A percentile compares a stretch with the other conserved stretches of the same genome.
phyloP scores from a whole-genome alignment of 139 green algal genomes.

The Chlorella sp. region DNA sequence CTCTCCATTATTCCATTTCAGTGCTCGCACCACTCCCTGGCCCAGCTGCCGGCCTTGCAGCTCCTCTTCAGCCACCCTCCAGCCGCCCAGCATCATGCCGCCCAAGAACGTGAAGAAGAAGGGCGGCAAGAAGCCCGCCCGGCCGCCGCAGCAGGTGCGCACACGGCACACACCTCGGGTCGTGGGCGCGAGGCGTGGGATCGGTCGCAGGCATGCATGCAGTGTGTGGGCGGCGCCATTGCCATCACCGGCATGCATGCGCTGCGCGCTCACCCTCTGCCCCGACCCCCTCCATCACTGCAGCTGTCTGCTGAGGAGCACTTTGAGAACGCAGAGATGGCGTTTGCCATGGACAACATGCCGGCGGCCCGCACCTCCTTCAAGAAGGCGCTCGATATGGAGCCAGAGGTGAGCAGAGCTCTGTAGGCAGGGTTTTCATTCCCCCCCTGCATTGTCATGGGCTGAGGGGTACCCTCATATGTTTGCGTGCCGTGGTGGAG shows the following conservation, averaged over 20 bases:
- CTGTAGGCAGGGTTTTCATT: too few relatives aligned
- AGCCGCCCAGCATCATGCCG: not conserved
- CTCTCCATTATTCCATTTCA: too few relatives aligned
- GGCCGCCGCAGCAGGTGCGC: conserved; percentile 26
- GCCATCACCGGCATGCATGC: not conserved
- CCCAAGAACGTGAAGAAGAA: not conserved
- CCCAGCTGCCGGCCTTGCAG: not conserved
- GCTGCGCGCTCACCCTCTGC: not conserved
- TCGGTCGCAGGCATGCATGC: not conserved
- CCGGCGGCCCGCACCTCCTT: conserved; percentile 6
- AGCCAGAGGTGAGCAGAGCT: conserved; percentile 34
- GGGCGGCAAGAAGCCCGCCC: conserved; percentile 13
- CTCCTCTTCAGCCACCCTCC: too few relatives aligned
- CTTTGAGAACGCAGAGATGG: conserved; percentile 44
- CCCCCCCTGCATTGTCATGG: not conserved
- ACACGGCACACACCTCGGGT: not conserved
- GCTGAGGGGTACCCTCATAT: not conserved
- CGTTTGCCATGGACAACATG: conserved; percentile 36
- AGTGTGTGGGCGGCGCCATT: not conserved
- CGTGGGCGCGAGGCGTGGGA: too few relatives aligned
- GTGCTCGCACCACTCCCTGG: too few relatives aligned
- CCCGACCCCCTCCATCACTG: not conserved
- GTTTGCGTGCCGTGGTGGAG: too few relatives aligned
- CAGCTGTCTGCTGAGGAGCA: conserved; percentile 40
- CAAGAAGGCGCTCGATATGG: conserved; percentile 34